Conservation (phyloP, 495 filamentous ascomycete species). For the Hypomontagnella monticulosa region DNA sequence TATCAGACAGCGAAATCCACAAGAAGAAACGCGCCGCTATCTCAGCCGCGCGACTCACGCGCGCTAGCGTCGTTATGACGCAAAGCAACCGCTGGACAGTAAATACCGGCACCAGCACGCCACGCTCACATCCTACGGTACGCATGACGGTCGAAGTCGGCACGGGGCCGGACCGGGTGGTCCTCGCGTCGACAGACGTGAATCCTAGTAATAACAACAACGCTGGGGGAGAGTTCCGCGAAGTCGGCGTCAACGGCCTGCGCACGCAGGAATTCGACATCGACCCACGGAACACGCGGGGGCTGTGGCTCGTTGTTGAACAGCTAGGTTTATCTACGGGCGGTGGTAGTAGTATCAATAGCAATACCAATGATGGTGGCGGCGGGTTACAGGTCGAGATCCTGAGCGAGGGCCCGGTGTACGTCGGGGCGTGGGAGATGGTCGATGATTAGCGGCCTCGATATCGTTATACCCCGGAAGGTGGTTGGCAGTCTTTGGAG, state of each 20-base stretch:
- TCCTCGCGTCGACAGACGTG: slow-evolving; percentile 62
- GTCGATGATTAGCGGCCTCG: slow-evolving; percentile 42
- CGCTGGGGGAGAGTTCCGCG: slow-evolving; percentile 68
- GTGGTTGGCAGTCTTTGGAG: too few relatives aligned
- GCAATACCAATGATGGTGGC: too few relatives aligned
- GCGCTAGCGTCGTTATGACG: slow-evolving; percentile 60
- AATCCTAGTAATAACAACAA: slow-evolving; percentile 40
- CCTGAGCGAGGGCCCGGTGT: slow-evolving; percentile 71
- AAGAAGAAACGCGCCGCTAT: slow-evolving; percentile 62
- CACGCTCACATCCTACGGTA: slow-evolving; percentile 59
- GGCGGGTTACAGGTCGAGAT: slow-evolving; percentile 73
- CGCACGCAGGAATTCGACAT: slow-evolving; percentile 78
- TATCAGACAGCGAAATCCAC: slow-evolving; percentile 48
- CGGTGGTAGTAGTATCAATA: slow-evolving; percentile 39
- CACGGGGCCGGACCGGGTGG: slow-evolving; percentile 70
- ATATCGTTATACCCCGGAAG: too few relatives aligned
- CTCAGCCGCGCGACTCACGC: slow-evolving; percentile 63
- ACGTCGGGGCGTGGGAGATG: slow-evolving; percentile 64
- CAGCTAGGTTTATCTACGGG: slow-evolving; percentile 59
- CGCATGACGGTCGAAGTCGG: slow-evolving; percentile 73
- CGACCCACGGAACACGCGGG: slow-evolving; percentile 60
- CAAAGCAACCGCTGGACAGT: background rate
- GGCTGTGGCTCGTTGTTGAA: slow-evolving; percentile 83
- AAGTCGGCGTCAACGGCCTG: slow-evolving; percentile 69
- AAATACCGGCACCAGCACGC: slow-evolving; percentile 41